A percentile compares a stretch with the other conserved stretches of the same genome.
phyloP scores from a whole-genome alignment of 331 rosid species.

The Phaseolus coccineus region DNA sequence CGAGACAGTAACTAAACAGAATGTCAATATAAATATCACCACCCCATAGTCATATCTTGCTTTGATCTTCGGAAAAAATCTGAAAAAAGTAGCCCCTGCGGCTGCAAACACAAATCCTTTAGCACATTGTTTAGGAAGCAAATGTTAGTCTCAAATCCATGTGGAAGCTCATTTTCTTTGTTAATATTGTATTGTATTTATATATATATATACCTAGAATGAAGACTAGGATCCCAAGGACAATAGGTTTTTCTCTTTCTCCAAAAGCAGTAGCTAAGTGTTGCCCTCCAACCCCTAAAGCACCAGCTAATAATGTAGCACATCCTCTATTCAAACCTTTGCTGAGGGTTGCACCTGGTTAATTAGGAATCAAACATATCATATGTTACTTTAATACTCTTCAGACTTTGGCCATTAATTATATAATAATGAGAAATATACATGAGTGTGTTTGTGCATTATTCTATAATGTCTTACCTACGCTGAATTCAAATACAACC shows the following conservation, averaged over 20 bases:
- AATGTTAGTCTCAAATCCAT: not conserved
- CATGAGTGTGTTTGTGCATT: not conserved
- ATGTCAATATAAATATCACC: slow-evolving; percentile 82
- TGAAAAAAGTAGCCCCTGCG: slow-evolving; percentile 67
- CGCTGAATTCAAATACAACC: slow-evolving; percentile 86
- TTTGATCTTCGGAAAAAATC: slow-evolving; percentile 80
- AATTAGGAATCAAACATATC: slow-evolving; percentile 7
- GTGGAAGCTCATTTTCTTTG: not conserved
- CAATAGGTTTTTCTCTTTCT: slow-evolving; percentile 67
- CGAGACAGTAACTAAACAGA: slow-evolving; percentile 79
- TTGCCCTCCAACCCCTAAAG: slow-evolving; percentile 81
- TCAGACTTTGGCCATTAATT: not conserved
- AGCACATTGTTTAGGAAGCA: slow-evolving; percentile 14
- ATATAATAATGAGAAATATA: not conserved
- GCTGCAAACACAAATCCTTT: slow-evolving; percentile 56
- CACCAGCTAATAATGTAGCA: slow-evolving; percentile 84
- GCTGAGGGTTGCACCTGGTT: slow-evolving; percentile 81
- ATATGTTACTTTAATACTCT: not conserved
- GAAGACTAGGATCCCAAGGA: slow-evolving; percentile 80
- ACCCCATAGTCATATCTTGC: slow-evolving; percentile 92
- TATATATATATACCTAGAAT: slow-evolving; percentile 58
- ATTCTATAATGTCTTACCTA: slow-evolving; percentile 55
- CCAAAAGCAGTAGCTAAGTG: slow-evolving; percentile 72
- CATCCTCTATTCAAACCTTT: slow-evolving; percentile 82
- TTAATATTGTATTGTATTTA: not conserved